Evolutionary conservation across 2,329 filamentous ascomycete genomes (phyloP), one percentile per base, ranked within the genome.

Genomic region (Fusarium buharicum): DNA sequence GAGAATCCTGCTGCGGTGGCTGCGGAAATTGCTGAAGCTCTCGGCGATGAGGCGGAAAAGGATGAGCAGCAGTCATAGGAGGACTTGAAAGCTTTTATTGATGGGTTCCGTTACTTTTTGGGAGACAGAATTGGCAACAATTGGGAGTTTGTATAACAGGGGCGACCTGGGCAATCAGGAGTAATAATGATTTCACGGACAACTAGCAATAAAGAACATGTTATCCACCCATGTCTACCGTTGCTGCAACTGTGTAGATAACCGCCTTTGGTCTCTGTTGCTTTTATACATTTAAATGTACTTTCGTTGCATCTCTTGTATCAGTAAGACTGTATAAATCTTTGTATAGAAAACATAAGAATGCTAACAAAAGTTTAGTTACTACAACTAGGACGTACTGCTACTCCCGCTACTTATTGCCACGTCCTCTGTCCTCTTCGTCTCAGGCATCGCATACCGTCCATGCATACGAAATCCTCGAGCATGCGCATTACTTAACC

Each of bases 391-490:
- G 16, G 16, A 13, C 20, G 7, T 13, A 14, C 41, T 39, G 20
- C 45, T 48, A 22, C 37, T 50, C 31, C 28, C 18, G 12, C 43
- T 54, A 9, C 45, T 52, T 22, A 30, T 22, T 5, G 24, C 16
- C 1, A 44, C 17, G 3, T 14, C 38, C 14, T 53, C 40, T 28
- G 33, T 22, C 31, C 40, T 43, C 6, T 56, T 49, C 16, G 50
- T 57, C 48, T 71, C 64, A 5, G 71, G 67, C 50, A 69, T 64
- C 13, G 77, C 79, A 18, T 81, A 72, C 13, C 83, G 76, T 0
- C 83, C 84, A 60, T 85, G 78, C 73, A 86, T 83, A 27, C 75
- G 74, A 33, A 87, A 72, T 0, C 76, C 75, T 28, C 75, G 78
- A 1, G 79, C 79, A 47, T 79, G 74, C 2, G 78, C 76, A 59